phyloP scores from a whole-genome alignment of 495 filamentous ascomycete genomes.

The Penicillium silybi region DNA sequence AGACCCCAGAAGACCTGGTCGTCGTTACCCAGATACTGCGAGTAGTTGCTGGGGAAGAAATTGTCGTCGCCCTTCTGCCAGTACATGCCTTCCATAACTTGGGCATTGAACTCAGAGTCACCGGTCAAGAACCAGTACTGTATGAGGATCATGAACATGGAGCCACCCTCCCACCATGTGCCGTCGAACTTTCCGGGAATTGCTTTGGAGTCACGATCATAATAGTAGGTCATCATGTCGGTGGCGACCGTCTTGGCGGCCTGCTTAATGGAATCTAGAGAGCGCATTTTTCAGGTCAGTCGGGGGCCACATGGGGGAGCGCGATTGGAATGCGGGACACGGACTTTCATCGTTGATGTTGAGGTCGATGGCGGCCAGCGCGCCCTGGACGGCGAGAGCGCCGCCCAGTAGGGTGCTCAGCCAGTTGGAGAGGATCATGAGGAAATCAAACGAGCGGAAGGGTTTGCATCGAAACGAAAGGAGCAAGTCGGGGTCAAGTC shows the following conservation, averaged over 20 bases:
- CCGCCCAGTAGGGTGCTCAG: slow-evolving; percentile 23
- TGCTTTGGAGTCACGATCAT: slow-evolving; percentile 56
- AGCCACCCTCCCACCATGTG: slow-evolving; percentile 75
- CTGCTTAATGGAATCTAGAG: slow-evolving; percentile 54
- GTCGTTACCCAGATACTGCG: slow-evolving; percentile 58
- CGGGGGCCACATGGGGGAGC: background rate
- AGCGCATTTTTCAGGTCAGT: background rate
- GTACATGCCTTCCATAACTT: slow-evolving; percentile 59
- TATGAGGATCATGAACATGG: slow-evolving; percentile 69
- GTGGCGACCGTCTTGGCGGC: slow-evolving; percentile 59
- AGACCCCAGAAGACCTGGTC: slow-evolving; percentile 83
- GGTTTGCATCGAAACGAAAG: slow-evolving; percentile 7
- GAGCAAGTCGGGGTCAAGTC: background rate
- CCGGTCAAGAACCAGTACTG: slow-evolving; percentile 78
- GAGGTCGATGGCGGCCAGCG: slow-evolving; percentile 30
- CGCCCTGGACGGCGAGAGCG: slow-evolving; percentile 23
- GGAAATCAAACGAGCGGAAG: slow-evolving; percentile 12
- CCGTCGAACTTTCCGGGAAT: slow-evolving; percentile 62
- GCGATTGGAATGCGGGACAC: slow-evolving; percentile 5
- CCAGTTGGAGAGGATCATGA: slow-evolving; percentile 26
- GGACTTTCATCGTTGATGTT: slow-evolving; percentile 32
- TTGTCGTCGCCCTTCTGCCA: slow-evolving; percentile 64
- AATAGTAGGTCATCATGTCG: slow-evolving; percentile 63
- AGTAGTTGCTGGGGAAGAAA: slow-evolving; percentile 58
- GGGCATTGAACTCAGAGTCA: slow-evolving; percentile 64